These are phyloP conservation scores for Chaetomium fimeti DNA, from an alignment of 495 filamentous ascomycete genomes.

Conservation along the genomic window DNA sequence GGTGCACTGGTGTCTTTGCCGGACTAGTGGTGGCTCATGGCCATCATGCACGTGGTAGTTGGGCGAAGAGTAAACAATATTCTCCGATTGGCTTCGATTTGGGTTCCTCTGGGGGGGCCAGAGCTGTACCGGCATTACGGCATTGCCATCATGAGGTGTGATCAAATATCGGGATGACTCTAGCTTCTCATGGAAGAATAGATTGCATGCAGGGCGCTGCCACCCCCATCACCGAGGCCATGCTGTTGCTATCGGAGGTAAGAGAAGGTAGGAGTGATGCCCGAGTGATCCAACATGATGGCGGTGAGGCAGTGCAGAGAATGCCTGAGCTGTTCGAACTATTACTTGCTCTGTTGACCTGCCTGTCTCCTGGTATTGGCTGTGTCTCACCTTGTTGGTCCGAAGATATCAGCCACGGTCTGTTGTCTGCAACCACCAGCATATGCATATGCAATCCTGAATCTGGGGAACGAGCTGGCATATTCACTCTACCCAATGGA, in stretches of 20 bases:
- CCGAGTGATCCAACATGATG: neutral
- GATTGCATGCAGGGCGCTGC: neutral
- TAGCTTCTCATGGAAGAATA: neutral
- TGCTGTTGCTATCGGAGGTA: neutral
- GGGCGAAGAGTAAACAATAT: neutral
- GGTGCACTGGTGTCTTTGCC: neutral
- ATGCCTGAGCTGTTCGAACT: neutral
- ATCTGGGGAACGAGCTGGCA: neutral
- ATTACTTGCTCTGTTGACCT: neutral
- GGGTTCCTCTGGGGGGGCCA: neutral
- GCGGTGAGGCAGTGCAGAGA: neutral
- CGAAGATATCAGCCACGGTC: conserved; percentile 3
- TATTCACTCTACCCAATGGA: neutral
- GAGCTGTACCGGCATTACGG: no score
- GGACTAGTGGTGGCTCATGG: neutral
- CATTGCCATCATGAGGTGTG: neutral
- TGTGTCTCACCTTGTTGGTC: neutral
- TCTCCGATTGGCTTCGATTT: neutral
- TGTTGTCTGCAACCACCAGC: neutral
- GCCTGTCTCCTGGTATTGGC: neutral
- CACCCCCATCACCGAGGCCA: neutral
- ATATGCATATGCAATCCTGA: conserved; percentile 3
- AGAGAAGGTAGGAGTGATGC: neutral
- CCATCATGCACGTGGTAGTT: neutral
- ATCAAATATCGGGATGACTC: neutral